Percentiles rank a stretch among this genome's conserved stretches.
phyloP scores from a whole-genome alignment of 2,329 filamentous ascomycete species.

The Hypoxylon sp. region DNA sequence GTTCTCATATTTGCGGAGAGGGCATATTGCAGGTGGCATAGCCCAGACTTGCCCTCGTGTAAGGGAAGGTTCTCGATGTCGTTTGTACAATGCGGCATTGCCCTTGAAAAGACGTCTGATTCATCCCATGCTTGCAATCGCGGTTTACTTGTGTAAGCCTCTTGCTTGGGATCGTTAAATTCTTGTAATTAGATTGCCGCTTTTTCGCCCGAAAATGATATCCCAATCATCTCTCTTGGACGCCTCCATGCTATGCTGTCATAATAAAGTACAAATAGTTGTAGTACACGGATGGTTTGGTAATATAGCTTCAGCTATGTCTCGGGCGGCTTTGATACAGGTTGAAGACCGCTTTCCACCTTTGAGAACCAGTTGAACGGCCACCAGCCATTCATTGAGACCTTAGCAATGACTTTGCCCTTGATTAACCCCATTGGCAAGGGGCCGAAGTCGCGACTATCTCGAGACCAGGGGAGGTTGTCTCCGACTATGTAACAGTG shows the following conservation, averaged over 20 bases:
- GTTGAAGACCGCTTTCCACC: conserved; percentile 58
- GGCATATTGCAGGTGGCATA: conserved; percentile 44
- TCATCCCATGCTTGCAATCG: conserved; percentile 21
- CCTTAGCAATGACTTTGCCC: conserved; percentile 80
- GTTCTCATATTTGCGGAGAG: conserved; percentile 36
- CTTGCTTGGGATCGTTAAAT: conserved; percentile 26
- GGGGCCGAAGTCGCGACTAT: conserved; percentile 89
- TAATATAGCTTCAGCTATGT: too few relatives aligned
- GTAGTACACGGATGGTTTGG: too few relatives aligned
- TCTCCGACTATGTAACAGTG: conserved; percentile 95
- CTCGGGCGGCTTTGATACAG: conserved; percentile 15
- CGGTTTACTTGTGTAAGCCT: conserved; percentile 23
- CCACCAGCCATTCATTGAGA: conserved; percentile 53
- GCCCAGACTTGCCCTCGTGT: conserved; percentile 25
- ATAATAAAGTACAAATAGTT: conserved; percentile 29
- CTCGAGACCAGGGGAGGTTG: conserved; percentile 84
- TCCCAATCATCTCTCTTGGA: conserved; percentile 37
- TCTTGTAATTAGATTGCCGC: conserved; percentile 50
- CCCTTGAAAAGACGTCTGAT: conserved; percentile 28
- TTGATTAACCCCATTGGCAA: conserved; percentile 85
- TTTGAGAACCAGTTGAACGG: conserved; percentile 65
- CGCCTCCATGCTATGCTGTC: conserved; percentile 32
- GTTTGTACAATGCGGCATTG: conserved; percentile 41
- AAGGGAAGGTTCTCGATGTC: conserved; percentile 33
- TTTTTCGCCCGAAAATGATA: conserved; percentile 47